Evolutionary conservation across 352 stramenopile genomes (phyloP).

Genomic region (Blastocystis hominis): DNA sequence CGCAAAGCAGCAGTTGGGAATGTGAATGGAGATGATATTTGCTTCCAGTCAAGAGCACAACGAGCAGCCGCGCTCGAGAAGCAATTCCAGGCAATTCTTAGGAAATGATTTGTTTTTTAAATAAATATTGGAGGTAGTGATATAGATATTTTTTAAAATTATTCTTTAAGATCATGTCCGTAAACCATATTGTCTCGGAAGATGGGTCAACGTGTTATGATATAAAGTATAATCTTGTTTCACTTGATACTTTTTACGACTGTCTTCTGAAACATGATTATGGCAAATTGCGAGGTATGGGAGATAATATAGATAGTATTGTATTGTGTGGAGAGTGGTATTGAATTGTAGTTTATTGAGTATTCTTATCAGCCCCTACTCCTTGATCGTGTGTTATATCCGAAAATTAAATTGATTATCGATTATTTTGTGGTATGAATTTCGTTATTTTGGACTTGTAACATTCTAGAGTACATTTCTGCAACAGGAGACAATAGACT

Average conservation of each 20-base stretch:
- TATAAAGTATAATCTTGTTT: too few species aligned
- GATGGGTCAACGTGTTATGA: too few species aligned
- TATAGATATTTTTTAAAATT: neutral
- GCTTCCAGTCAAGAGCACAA: neutral
- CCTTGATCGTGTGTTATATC: neutral
- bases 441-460: neutral
- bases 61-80: constrained; percentile 33
- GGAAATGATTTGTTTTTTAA: neutral
- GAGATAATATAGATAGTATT: too few species aligned
- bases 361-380: neutral
- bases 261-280: too few species aligned
- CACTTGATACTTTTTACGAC: too few species aligned
- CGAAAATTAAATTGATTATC: neutral
- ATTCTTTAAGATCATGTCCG: too few species aligned
- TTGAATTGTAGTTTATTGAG: neutral
- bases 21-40: constrained; percentile 6
- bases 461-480: too few species aligned
- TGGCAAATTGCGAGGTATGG: too few species aligned
- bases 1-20: neutral
- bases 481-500: too few species aligned
- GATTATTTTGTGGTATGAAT: neutral
- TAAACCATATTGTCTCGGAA: too few species aligned
- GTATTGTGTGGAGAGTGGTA: too few species aligned
- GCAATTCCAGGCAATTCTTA: constrained; percentile 21
- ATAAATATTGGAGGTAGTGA: neutral